phyloP scores from a whole-genome alignment of 208 protist genomes.

The Strigomonas culicis region DNA sequence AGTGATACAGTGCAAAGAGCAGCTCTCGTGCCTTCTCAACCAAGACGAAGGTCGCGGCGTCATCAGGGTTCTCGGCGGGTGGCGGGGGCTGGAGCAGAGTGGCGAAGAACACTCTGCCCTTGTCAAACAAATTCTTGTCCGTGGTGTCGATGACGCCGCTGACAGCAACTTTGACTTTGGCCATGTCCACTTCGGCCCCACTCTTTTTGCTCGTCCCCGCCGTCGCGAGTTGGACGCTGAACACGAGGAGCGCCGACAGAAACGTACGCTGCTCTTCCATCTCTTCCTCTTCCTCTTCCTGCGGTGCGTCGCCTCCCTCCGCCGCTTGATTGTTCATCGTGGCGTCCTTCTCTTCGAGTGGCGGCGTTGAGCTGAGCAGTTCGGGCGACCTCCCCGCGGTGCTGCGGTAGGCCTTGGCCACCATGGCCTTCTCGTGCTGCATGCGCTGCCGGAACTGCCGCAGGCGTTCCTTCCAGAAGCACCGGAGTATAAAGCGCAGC shows the following conservation, averaged over 20 bases:
- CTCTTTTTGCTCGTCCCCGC: background rate
- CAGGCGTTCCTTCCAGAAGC: constrained; percentile 71
- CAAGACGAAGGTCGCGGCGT: background rate
- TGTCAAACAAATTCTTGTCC: constrained; percentile 29
- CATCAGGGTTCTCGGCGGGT: background rate
- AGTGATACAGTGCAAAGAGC: constrained; percentile 74
- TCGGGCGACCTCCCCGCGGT: background rate
- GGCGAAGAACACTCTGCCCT: constrained; percentile 56
- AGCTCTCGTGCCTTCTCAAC: constrained; percentile 49
- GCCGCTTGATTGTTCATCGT: background rate
- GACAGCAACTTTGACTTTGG: background rate
- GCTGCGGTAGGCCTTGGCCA: background rate
- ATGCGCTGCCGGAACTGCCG: constrained; percentile 49
- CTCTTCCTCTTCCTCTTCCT: constrained; percentile 16
- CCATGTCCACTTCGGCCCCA: background rate
- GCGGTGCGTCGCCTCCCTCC: constrained; percentile 1
- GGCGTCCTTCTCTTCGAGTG: background rate
- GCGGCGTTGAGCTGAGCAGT: background rate
- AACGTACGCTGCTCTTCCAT: constrained; percentile 21
- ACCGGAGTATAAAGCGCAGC: constrained; percentile 65
- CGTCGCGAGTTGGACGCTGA: constrained; percentile 24
- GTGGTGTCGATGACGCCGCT: constrained; percentile 1
- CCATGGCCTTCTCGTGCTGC: constrained; percentile 3
- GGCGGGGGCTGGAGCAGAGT: constrained; percentile 2
- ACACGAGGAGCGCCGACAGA: constrained; percentile 47